A percentile compares a stretch with the other conserved stretches of the same genome.
These are phyloP conservation scores for Globisporangium paddicum DNA, from an alignment of 352 stramenopile species.

Conservation along the genomic window DNA sequence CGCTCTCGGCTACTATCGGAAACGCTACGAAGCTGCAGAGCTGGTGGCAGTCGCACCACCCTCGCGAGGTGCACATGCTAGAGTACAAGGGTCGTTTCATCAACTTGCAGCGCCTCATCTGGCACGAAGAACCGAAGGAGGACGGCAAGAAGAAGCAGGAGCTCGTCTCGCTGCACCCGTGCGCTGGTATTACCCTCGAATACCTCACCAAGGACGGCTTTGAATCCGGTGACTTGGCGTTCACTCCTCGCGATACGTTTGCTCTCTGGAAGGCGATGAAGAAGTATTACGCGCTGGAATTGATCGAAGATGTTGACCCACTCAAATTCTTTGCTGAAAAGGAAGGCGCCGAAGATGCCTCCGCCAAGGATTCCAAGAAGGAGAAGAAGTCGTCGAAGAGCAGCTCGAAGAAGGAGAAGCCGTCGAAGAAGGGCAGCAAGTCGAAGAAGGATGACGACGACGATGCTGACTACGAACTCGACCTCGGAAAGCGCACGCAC, in stretches of 20 bases:
- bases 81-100: conserved; percentile 98
- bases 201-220: conserved; percentile 85
- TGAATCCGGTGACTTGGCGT: conserved; percentile 81
- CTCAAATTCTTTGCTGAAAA: conserved; percentile 92
- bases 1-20: conserved; percentile 98
- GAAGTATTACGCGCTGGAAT: conserved; percentile 61
- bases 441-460: conserved; percentile 72
- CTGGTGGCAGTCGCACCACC: conserved; percentile 93
- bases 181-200: conserved; percentile 76
- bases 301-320: conserved; percentile 91
- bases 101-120: conserved; percentile 97
- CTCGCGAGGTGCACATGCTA: conserved; percentile 86
- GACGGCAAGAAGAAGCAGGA: conserved; percentile 53
- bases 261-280: conserved; percentile 92
- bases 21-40: conserved; percentile 92
- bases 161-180: conserved; percentile 77
- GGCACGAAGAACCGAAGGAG: conserved; percentile 57
- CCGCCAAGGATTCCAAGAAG: conserved; percentile 17
- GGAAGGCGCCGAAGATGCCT: conserved; percentile 26
- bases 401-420: conserved; percentile 39
- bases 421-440: conserved; percentile 65
- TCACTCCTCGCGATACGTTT: conserved; percentile 97
- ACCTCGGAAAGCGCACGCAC: conserved; percentile 75
- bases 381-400: conserved; percentile 26
- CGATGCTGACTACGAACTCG: conserved; percentile 48